Base-by-base conservation (phyloP, 176 grass and related monocot species). In the Eleusine indica region DNA sequence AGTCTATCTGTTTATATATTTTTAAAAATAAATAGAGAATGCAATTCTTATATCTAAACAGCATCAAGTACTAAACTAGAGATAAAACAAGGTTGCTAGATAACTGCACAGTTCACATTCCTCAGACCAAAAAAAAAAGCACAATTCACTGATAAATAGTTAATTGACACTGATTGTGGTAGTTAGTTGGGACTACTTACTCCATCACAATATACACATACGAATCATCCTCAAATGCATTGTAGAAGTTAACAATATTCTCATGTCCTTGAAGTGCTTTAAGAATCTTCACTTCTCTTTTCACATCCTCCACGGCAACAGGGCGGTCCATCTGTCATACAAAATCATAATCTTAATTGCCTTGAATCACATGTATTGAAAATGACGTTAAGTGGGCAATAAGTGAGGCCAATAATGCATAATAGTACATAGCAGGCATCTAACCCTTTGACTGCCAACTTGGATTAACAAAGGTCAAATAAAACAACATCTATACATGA, bases 181-280 rank as follows among this genome's bases (percentile, higher is more conserved):
- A 63, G 28, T 30, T 51, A 81, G 64, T 62, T 16, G 42, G 66
- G 71, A 91, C 53, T 43, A 89, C 94, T 91, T 91, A 97, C 94
- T 97, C 94, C 94, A 97, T 97, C 68, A 97, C 94, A 77, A 97
- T 97, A 84, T 94, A 97, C 21, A 97, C 94, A 37, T 91, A 97
- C 8, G 87, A 91, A 88, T 94, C 87, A 75, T 97, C 94, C 80
- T 97, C 94, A 68, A 91, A 91, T 75, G 89, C 91, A 75, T 91
- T 91, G 86, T 91, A 78, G 87, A 97, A 97, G 62, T 88, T 85
- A 77, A 97, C 94, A 86, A 97, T 89, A 86, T 97, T 97, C 80
- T 97, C 91, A 78, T 97, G 94, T 21, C 91, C 91, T 94, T 91
- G 91, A 68, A 97, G 94, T 70, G 71, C 86, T 85, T 74, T 82